Evolutionary conservation across 495 filamentous ascomycete species (phyloP), one percentile per base, ranked within the genome.

Genomic region (Penicillium nucicola): DNA sequence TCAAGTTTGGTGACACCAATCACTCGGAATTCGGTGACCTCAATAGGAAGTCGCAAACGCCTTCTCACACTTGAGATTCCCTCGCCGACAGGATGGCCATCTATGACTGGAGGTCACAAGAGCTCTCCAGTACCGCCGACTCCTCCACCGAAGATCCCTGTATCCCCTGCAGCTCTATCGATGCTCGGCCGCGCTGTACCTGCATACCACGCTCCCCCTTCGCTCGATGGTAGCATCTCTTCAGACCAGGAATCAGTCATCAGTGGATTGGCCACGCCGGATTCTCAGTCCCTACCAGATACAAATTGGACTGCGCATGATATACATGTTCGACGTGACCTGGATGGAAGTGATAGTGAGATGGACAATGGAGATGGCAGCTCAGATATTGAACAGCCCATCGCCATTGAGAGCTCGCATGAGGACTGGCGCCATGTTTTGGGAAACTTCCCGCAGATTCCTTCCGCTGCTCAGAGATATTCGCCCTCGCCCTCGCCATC

Each of bases 171-270:
- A 11, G 78, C 82, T 19, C 78, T 90, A 36, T 83, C 79, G 14
- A 77, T 86, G 65, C 78, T 95, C 14, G 79, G 75, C 20, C 81
- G 73, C 53, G 79, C 79, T 42, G 77, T 90, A 12, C 89, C 90
- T 9, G 82, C 81, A 14, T 74, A 81, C n/a, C 89, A 87, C 57
- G 85, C 89, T 0, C 83, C 90, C 7, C 91, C 91, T 6, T 96
- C 91, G 9, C 79, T 97, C 3, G 89, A 95, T 76, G 91, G 90
- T 8, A 95, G 89, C 69, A 53, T 91, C 34, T 85, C 84, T 14
- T 95, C 90, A 7, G 90, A 96, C 55, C 89, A 95, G 58, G 77
- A 91, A 67, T 88, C 88, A 6, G 74, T 76, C 42, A 75, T 89
- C 48, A 92, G 86, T 58, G 87, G 86, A 17, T 88, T 92, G 5